Conservation (phyloP, 2,329 filamentous ascomycete genomes). For the Ophiostoma australiae region DNA sequence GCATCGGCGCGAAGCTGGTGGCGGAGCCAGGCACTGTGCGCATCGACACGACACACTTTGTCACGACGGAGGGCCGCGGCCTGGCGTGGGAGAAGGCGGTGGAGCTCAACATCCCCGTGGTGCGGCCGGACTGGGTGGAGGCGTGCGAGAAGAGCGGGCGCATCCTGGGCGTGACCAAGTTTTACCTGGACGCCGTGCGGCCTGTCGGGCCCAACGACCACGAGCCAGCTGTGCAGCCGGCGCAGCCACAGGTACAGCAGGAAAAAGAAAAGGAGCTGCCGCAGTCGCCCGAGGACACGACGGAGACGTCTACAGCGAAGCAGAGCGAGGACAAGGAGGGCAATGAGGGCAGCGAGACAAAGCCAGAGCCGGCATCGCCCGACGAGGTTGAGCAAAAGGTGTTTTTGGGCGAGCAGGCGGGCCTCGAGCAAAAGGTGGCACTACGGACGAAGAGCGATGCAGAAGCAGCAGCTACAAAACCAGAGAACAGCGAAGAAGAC, state of each 20-base stretch:
- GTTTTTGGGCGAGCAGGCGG: constrained; percentile 47
- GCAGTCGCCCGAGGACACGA: constrained; percentile 19
- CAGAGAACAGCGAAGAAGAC: constrained; percentile 18
- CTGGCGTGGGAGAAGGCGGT: constrained; percentile 92
- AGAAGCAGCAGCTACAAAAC: constrained; percentile 21
- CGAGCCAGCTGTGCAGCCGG: constrained; percentile 15
- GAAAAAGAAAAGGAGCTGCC: constrained; percentile 32
- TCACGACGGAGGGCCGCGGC: constrained; percentile 88
- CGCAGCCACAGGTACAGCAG: constrained; percentile 19
- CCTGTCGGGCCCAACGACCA: constrained; percentile 37
- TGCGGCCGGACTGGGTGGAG: constrained; percentile 93
- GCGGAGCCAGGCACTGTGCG: constrained; percentile 61
- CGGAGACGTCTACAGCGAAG: constrained; percentile 16
- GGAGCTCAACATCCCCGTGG: constrained; percentile 96
- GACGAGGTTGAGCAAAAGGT: constrained; percentile 51
- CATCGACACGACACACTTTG: constrained; percentile 98
- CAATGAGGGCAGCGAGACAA: not conserved
- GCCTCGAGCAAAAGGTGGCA: constrained; percentile 48
- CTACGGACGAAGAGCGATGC: constrained; percentile 39
- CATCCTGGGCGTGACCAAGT: constrained; percentile 90
- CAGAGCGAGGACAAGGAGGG: not conserved
- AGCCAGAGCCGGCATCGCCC: constrained; percentile 19
- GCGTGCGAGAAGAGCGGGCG: constrained; percentile 91
- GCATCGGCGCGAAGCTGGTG: constrained; percentile 87
- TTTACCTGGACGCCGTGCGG: constrained; percentile 79